Base-by-base conservation (phyloP, 768 basidiomycete genomes). In the Russula olivacea region DNA sequence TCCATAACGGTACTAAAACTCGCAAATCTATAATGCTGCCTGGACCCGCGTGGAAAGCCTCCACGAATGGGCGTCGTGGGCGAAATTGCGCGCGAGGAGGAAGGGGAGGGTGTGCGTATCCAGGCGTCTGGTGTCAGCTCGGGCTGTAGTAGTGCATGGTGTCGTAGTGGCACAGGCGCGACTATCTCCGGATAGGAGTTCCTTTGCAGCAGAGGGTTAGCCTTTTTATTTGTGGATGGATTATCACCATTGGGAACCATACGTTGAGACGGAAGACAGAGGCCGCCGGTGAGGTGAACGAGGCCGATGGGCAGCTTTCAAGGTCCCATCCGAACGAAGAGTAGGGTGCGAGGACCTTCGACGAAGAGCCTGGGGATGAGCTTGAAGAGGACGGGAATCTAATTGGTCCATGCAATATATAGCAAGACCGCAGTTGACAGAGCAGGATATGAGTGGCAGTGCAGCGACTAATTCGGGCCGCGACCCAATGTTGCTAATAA, bases 21-120 rank as follows among this genome's bases (percentile, higher is more conserved):
- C 17, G 69, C 68, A 41, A 67, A 61, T 49, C 64, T 63, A 40
- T 52, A 19, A 36, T 52, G 8, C 69, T 88, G 84, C 60, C n/a
- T 32, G 1, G 41, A 45, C n/a, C 84, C 77, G 12, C 81, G 83
- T n/a, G 87, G 87, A 28, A 83, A 79, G 1, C 87, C 86, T 0
- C 88, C 79, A 49, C 84, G 73, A 41, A 88, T 87, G 45, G 55
- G 11, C 38, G 47, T 23, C 40, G 40, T 41, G 3, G 65, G 45
- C 4, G 59, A 56, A 12, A 57, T 32, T 4, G 48, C 47, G n/a
- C 64, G 54, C 53, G 45, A 54, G 51, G 53, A 59, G 45, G 43
- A 28, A n/a, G 58, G 57, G 28, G 53, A 61, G 47, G 65, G 66
- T 21, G 65, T 64, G 36, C 57, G 63, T 41, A 63, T 58, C 62